Evolutionary conservation across 108 stramenopile genomes (phyloP).

Genomic region (Craspedostauros australis): DNA sequence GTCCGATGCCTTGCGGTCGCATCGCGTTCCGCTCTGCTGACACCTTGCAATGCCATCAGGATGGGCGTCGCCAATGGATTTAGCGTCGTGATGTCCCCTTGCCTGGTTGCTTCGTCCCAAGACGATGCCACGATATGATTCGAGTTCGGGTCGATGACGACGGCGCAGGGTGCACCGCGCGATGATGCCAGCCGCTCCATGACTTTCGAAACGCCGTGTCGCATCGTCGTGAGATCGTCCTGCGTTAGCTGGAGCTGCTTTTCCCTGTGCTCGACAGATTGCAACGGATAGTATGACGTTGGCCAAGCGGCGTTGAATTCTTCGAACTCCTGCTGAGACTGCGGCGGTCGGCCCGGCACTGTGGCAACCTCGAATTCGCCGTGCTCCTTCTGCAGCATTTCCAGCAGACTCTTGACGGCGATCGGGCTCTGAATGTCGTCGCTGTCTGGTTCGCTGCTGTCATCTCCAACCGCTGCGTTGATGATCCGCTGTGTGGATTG

Average conservation of each 20-base stretch:
- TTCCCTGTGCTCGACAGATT: constrained; percentile 43
- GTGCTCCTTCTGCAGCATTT: not conserved
- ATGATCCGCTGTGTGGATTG: no score
- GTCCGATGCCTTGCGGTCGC: constrained; percentile 16
- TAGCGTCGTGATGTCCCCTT: not conserved
- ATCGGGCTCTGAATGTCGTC: no score
- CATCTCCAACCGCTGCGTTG: no score
- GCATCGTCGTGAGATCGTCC: constrained; percentile 33
- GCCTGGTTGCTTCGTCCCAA: constrained; percentile 2
- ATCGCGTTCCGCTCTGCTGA: constrained; percentile 67
- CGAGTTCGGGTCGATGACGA: constrained; percentile 39
- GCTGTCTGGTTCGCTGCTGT: no score
- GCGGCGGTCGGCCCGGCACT: constrained; percentile 51
- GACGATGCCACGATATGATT: constrained; percentile 4
- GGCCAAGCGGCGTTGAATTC: constrained; percentile 62
- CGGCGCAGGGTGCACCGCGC: no score
- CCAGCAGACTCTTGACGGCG: no score
- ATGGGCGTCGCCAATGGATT: constrained; percentile 65
- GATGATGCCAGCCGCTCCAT: no score
- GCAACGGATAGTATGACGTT: constrained; percentile 49
- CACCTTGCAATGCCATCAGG: constrained; percentile 71
- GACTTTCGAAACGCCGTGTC: constrained; percentile 24
- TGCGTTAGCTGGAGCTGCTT: constrained; percentile 33
- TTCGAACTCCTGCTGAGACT: constrained; percentile 50
- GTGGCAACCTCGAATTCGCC: not conserved